Conservation (phyloP, 495 filamentous ascomycete species). For the Oleoguttula mirabilis region DNA sequence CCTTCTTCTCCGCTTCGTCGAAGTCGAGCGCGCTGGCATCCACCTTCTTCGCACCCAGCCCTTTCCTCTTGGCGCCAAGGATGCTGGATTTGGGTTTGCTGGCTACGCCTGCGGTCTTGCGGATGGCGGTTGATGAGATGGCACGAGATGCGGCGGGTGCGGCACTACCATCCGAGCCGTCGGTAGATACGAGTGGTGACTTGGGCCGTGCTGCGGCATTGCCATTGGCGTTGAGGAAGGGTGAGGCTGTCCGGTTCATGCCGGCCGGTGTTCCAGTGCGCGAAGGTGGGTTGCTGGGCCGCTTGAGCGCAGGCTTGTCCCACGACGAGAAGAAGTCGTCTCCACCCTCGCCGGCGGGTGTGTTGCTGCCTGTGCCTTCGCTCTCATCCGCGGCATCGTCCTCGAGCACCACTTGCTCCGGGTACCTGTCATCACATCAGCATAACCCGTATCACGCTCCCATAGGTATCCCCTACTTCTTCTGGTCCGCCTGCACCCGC, state of each 20-base stretch:
- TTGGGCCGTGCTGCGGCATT: slow-evolving; percentile 53
- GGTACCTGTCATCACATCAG: slow-evolving; percentile 68
- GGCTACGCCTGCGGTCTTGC: slow-evolving; percentile 44
- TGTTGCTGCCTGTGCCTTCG: slow-evolving; percentile 49
- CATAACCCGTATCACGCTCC: no score
- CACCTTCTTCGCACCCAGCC: slow-evolving; percentile 88
- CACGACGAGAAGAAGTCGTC: slow-evolving; percentile 98
- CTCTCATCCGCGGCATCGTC: slow-evolving; percentile 55
- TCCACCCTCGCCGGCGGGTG: slow-evolving; percentile 63
- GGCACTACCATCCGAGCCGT: slow-evolving; percentile 35
- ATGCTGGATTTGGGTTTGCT: slow-evolving; percentile 54
- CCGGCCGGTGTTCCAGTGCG: slow-evolving; percentile 79
- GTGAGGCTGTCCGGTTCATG: slow-evolving; percentile 71
- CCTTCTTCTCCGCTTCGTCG: slow-evolving; percentile 91
- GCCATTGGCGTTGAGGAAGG: slow-evolving; percentile 73
- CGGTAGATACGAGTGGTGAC: slow-evolving; percentile 61
- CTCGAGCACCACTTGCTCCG: slow-evolving; percentile 73
- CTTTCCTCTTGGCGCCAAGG: slow-evolving; percentile 80
- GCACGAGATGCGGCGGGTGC: slow-evolving; percentile 55
- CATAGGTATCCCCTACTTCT: slow-evolving; percentile 56
- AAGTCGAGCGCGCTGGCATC: slow-evolving; percentile 76
- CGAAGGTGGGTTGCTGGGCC: slow-evolving; percentile 85
- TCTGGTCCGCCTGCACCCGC: slow-evolving; percentile 65
- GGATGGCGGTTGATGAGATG: slow-evolving; percentile 59
- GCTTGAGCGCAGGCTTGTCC: slow-evolving; percentile 96